Base-by-base conservation (phyloP, 1,139 yeast species). In the Diutina ranongensis region DNA sequence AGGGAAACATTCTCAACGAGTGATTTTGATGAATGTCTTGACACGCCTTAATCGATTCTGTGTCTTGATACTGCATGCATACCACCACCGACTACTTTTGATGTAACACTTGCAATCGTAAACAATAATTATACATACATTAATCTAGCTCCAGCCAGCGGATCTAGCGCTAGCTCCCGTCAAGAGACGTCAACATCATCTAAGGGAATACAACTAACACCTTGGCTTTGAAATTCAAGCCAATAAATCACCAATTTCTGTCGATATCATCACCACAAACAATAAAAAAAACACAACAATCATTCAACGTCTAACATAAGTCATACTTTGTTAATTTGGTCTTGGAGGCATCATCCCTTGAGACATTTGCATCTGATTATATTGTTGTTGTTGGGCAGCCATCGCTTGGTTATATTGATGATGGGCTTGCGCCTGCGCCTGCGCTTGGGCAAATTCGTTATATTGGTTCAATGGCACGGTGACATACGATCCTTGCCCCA, bases 291-390 rank as follows among this genome's bases (percentile, higher is more conserved):
- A n/a, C n/a, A n/a, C n/a, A n/a, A n/a, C n/a, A n/a, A n/a, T n/a
- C n/a, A n/a, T n/a, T n/a, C n/a, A n/a, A n/a, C n/a, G n/a, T n/a
- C n/a, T n/a, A n/a, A n/a, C n/a, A n/a, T n/a, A n/a, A n/a, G n/a
- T n/a, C n/a, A n/a, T n/a, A n/a, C n/a, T n/a, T 27, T 12, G 31
- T 12, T n/a, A 31, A 31, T 31, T 31, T 9, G 34, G 48, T 40
- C 51, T 51, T 7, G 48, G 35, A 8, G 53, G 46, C 34, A 51
- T 45, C 52, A 51, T 49, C 12, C 52, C 51, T 47, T 50, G 45
- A 13, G 49, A 51, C 35, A 13, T 49, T 25, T 27, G 38, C 40
- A 36, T 36, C 42, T 33, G 33, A 27, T 13, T n/a, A 25, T 31
- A 27, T 16, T 33, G 42, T 28, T 45, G 44, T 33, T 25, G 45